Evolutionary conservation across 352 stramenopile species (phyloP).

Genomic region (Aphanomyces euteiches): DNA sequence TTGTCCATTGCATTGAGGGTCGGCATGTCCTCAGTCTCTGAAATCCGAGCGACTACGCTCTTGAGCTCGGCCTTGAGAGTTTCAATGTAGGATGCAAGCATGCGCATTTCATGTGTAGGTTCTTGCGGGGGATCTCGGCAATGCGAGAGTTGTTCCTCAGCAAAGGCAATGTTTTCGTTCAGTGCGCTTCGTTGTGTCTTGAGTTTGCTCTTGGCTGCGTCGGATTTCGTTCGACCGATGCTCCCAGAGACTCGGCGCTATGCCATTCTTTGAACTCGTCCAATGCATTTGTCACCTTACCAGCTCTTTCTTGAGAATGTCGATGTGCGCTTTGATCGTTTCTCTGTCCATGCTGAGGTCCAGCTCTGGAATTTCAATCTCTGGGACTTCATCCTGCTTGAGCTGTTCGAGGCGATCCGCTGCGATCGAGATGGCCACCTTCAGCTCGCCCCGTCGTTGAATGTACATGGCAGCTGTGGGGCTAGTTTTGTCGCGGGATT

Average conservation of each 20-base stretch:
- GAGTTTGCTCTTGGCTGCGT: slow-evolving; percentile 17
- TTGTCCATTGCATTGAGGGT: slow-evolving; percentile 6
- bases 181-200: slow-evolving; percentile 5
- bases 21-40: background rate
- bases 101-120: background rate
- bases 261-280: background rate
- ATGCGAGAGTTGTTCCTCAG: background rate
- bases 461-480: background rate
- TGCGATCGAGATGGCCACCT: slow-evolving; percentile 4
- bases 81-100: slow-evolving; percentile 23
- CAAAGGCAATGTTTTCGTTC: no score
- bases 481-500: background rate
- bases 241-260: slow-evolving; percentile 11
- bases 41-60: slow-evolving; percentile 8
- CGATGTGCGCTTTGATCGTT: slow-evolving; percentile 9
- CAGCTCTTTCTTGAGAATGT: slow-evolving; percentile 21
- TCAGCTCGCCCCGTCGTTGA: slow-evolving; percentile 13
- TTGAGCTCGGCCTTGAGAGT: slow-evolving; percentile 16
- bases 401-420: background rate
- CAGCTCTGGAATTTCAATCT: background rate
- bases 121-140: background rate
- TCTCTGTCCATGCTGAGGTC: background rate
- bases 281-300: background rate
- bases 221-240: background rate
- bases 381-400: background rate